Evolutionary conservation across 352 stramenopile species (phyloP).

Genomic region (Phytophthora tubulina): DNA sequence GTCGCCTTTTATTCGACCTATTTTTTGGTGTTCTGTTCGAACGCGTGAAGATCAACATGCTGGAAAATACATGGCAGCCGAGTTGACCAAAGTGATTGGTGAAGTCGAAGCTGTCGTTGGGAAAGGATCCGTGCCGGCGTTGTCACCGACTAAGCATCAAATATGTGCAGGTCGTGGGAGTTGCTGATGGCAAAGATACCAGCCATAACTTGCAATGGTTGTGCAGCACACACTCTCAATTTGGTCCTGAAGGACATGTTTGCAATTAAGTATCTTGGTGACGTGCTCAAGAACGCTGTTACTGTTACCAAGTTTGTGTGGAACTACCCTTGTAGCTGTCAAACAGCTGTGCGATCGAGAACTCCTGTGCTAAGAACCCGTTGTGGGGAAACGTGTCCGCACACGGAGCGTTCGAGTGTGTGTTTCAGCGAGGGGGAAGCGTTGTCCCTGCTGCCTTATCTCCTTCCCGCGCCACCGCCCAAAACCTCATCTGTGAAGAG

Average conservation of each 20-base stretch:
- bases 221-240: constrained; percentile 15
- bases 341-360: no score
- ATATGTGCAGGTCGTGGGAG: constrained; percentile 17
- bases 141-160: constrained; percentile 14
- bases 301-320: constrained; percentile 19
- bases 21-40: constrained; percentile 19
- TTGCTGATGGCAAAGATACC: not conserved
- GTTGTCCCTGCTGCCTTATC: no score
- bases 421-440: no score
- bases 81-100: not conserved
- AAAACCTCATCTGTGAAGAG: not conserved
- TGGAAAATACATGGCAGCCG: constrained; percentile 7
- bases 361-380: no score
- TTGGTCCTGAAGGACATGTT: constrained; percentile 16
- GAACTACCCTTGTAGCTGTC: not conserved
- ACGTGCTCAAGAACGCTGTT: not conserved
- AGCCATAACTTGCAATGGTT: constrained; percentile 3
- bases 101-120: constrained; percentile 8
- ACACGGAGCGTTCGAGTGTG: no score
- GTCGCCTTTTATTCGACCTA: not conserved
- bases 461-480: no score
- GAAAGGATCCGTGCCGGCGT: not conserved
- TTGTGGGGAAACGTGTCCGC: no score
- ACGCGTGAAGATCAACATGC: constrained; percentile 11
- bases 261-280: not conserved